phyloP scores from a whole-genome alignment of 257 asterid genomes.

The Solanum arcanum region DNA sequence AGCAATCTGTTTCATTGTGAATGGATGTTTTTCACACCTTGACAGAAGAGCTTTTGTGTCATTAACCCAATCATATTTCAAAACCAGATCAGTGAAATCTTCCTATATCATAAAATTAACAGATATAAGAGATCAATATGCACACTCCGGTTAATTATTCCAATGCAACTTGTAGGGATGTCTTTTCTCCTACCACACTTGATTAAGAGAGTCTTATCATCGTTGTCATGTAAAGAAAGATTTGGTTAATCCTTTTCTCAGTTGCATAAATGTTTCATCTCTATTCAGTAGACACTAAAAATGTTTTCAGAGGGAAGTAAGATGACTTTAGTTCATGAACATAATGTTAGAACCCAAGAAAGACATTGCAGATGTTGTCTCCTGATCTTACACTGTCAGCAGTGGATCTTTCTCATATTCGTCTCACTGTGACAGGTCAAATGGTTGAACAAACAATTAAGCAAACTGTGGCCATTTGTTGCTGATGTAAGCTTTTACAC shows the following conservation, averaged over 20 bases:
- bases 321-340: not conserved
- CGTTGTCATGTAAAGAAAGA: not conserved
- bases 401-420: not conserved
- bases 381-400: not conserved
- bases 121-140: not conserved
- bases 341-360: not conserved
- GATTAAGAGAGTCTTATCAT: not conserved
- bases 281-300: not conserved
- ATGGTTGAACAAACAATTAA: constrained; percentile 89
- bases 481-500: constrained; percentile 74
- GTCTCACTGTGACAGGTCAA: constrained; percentile 57
- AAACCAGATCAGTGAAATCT: not conserved
- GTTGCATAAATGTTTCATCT: not conserved
- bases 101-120: not conserved
- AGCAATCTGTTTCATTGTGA: not conserved
- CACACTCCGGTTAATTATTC: not conserved
- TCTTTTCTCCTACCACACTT: not conserved
- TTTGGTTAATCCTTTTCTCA: not conserved
- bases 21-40: not conserved
- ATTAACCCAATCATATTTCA: not conserved
- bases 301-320: not conserved
- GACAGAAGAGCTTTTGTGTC: not conserved
- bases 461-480: constrained; percentile 89
- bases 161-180: not conserved
- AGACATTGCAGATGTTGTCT: not conserved